Evolutionary conservation across 1,284 basidiomycete genomes (phyloP).

Genomic region (Vanrija sp.): DNA sequence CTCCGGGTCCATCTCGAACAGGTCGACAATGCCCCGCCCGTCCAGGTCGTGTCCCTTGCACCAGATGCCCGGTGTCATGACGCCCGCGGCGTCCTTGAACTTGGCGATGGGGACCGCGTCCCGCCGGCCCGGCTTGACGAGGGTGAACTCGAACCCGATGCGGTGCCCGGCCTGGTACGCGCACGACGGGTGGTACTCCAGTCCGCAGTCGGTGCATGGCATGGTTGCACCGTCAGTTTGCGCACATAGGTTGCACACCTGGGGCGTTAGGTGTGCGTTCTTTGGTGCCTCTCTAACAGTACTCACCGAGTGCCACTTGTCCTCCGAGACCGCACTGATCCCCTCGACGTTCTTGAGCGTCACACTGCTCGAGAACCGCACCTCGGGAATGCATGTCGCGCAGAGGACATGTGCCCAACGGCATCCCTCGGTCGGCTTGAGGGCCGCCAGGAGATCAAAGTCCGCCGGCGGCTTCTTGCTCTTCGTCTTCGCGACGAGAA

Average conservation of each 20-base stretch:
- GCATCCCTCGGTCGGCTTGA: constrained; percentile 90
- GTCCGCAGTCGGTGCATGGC: constrained; percentile 74
- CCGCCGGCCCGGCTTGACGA: constrained; percentile 66
- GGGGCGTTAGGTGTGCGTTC: too few species aligned
- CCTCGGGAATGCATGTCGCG: constrained; percentile 79
- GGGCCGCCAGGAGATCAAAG: constrained; percentile 68
- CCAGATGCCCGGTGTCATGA: constrained; percentile 73
- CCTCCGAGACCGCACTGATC: constrained; percentile 64
- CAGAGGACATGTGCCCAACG: constrained; percentile 91
- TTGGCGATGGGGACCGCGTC: constrained; percentile 62
- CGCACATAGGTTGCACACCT: constrained; percentile 56
- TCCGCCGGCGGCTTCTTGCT: constrained; percentile 54
- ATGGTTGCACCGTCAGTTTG: constrained; percentile 73
- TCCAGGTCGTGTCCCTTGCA: constrained; percentile 71
- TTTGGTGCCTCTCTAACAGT: too few species aligned
- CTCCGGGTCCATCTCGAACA: constrained; percentile 75
- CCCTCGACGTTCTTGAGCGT: constrained; percentile 77
- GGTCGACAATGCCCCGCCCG: constrained; percentile 65
- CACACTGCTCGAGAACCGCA: constrained; percentile 69
- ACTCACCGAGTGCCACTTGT: constrained; percentile 34
- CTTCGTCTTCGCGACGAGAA: constrained; percentile 14
- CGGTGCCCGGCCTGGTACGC: constrained; percentile 77
- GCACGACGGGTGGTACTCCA: constrained; percentile 81
- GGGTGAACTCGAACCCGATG: constrained; percentile 85
- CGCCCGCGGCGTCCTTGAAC: constrained; percentile 83